Evolutionary conservation across 2,329 filamentous ascomycete genomes (phyloP).

Genomic region (Epichloe bromicola): DNA sequence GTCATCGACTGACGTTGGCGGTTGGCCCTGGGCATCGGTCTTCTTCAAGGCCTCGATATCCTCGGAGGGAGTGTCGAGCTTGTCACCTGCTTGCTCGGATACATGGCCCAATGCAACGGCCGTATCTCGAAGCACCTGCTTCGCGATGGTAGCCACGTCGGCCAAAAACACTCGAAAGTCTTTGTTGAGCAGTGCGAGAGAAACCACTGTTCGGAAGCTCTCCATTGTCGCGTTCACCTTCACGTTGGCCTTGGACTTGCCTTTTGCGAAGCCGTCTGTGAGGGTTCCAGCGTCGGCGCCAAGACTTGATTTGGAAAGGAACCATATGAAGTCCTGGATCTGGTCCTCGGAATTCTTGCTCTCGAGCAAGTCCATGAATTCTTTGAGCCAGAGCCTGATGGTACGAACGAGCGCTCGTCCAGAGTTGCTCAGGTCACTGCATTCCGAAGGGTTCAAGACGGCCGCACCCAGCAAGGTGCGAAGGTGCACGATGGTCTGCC

Average conservation of each 20-base stretch:
- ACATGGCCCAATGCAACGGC: constrained; percentile 66
- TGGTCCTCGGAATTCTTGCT: constrained; percentile 78
- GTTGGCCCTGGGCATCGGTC: constrained; percentile 12
- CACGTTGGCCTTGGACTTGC: constrained; percentile 21
- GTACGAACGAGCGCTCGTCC: constrained; percentile 62
- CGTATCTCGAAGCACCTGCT: constrained; percentile 78
- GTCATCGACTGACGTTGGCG: constrained; percentile 46
- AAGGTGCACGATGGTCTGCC: constrained; percentile 69
- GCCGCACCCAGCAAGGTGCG: constrained; percentile 67
- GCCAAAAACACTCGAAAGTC: constrained; percentile 80
- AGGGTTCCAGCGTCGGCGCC: constrained; percentile 20
- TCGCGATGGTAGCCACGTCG: constrained; percentile 65
- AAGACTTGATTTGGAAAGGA: constrained; percentile 59
- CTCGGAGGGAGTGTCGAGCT: constrained; percentile 57
- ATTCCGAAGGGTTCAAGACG: constrained; percentile 57
- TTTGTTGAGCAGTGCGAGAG: constrained; percentile 75
- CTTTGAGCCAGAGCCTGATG: constrained; percentile 57
- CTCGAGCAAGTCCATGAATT: constrained; percentile 69
- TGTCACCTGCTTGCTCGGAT: constrained; percentile 60
- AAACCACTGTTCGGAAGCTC: constrained; percentile 71
- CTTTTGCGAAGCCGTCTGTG: constrained; percentile 14
- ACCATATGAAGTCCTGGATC: constrained; percentile 88
- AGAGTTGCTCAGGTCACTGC: constrained; percentile 56
- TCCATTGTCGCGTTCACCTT: constrained; percentile 42
- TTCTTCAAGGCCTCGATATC: constrained; percentile 33